These are phyloP conservation scores for Acrocalymma vagum DNA, from an alignment of 2,329 filamentous ascomycete genomes.

Conservation along the genomic window DNA sequence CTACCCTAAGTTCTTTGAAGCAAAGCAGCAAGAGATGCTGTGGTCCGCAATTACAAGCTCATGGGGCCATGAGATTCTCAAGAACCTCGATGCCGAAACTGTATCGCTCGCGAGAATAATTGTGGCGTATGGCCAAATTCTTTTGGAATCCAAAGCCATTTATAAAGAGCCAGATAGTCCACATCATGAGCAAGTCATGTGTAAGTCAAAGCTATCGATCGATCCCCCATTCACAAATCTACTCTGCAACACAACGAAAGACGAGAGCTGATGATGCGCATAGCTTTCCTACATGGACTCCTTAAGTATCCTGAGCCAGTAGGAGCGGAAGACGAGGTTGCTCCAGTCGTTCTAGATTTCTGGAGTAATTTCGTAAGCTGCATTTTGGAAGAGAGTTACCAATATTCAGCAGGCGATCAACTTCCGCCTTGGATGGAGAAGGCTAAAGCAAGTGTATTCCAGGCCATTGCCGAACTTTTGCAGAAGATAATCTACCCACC, in stretches of 20 bases:
- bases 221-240: neutral
- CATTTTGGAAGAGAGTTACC: conserved; percentile 62
- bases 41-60: conserved; percentile 43
- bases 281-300: conserved; percentile 67
- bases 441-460: conserved; percentile 67
- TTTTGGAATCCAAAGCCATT: conserved; percentile 40
- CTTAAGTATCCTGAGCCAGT: conserved; percentile 72
- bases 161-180: conserved; percentile 59
- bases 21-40: conserved; percentile 40
- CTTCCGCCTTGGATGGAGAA: conserved; percentile 63
- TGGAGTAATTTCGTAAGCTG: conserved; percentile 81
- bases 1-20: conserved; percentile 44
- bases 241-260: neutral
- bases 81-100: conserved; percentile 44
- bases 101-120: conserved; percentile 45
- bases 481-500: conserved; percentile 75
- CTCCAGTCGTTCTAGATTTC: conserved; percentile 78
- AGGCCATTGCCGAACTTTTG: conserved; percentile 72
- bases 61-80: conserved; percentile 46
- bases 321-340: conserved; percentile 77
- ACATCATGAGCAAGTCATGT: conserved; percentile 45
- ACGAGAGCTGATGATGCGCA: conserved; percentile 15
- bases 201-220: conserved; percentile 40
- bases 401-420: conserved; percentile 44
- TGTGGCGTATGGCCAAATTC: conserved; percentile 43